Conservation (phyloP, 768 basidiomycete genomes). For the Ephemerocybe angulata region DNA sequence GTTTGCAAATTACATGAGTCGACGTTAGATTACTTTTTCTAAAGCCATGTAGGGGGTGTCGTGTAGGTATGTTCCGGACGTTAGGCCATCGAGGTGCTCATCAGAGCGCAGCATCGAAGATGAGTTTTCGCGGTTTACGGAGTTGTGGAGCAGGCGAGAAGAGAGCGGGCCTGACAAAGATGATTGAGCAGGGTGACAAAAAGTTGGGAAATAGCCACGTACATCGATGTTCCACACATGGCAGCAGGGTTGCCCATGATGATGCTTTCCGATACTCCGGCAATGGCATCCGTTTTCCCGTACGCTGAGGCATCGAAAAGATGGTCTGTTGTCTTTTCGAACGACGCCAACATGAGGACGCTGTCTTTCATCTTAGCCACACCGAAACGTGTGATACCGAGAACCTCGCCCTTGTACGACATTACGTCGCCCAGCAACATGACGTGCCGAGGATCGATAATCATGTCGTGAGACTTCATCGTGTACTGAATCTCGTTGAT, state of each 20-base stretch:
- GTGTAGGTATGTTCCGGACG: too few relatives aligned
- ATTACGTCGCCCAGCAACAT: constrained; percentile 99
- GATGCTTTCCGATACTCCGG: constrained; percentile 98
- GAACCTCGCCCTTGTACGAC: constrained; percentile 97
- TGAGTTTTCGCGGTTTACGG: constrained; percentile 45
- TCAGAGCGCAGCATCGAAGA: constrained; percentile 48
- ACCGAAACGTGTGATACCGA: constrained; percentile 98
- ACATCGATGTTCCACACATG: constrained; percentile 94
- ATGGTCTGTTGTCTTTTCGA: constrained; percentile 99
- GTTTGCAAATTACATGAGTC: not conserved
- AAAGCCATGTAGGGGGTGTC: not conserved
- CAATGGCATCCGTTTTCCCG: constrained; percentile 91
- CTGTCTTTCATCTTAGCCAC: constrained; percentile 99
- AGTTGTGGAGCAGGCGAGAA: constrained; percentile 41
- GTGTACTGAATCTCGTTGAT: constrained; percentile 97
- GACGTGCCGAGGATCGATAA: constrained; percentile 96
- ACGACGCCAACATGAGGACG: constrained; percentile 97
- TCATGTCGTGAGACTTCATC: constrained; percentile 97
- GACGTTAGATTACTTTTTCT: constrained; percentile 1
- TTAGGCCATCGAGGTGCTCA: too few relatives aligned
- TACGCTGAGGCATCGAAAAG: constrained; percentile 96
- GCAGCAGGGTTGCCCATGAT: constrained; percentile 98
- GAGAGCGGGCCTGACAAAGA: constrained; percentile 42
- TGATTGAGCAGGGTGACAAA: not conserved
- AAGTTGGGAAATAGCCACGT: constrained; percentile 20